phyloP scores from a whole-genome alignment of 768 basidiomycete genomes.

The Rhodosporidiobolus sp. region DNA sequence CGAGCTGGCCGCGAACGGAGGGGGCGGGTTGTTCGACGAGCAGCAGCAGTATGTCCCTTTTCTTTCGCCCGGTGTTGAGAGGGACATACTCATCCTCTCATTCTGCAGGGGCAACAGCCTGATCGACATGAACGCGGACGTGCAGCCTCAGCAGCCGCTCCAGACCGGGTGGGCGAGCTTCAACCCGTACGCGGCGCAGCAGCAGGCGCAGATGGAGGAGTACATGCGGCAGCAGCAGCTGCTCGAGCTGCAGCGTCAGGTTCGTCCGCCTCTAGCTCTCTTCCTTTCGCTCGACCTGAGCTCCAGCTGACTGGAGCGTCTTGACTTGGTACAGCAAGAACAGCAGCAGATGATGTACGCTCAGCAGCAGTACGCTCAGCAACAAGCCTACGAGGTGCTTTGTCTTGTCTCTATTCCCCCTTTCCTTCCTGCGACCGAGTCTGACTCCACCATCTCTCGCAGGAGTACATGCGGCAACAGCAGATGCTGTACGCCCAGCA shows the following conservation, averaged over 20 bases:
- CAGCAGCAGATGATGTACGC: constrained; percentile 37
- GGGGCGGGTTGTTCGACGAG: constrained; percentile 78
- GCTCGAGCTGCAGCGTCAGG: constrained; percentile 81
- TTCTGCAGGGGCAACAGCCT: constrained; percentile 34
- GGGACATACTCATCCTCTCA: constrained; percentile 9
- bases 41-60: constrained; percentile 62
- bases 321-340: constrained; percentile 35
- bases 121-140: constrained; percentile 50
- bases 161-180: constrained; percentile 66
- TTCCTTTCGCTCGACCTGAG: too few relatives aligned
- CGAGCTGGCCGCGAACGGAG: constrained; percentile 70
- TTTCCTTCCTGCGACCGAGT: too few relatives aligned
- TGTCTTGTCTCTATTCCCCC: too few relatives aligned
- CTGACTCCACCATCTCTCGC: too few relatives aligned
- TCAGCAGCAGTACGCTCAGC: constrained; percentile 50
- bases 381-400: constrained; percentile 51
- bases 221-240: constrained; percentile 65
- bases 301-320: not conserved
- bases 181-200: constrained; percentile 65
- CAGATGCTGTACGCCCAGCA: constrained; percentile 37
- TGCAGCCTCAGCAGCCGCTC: constrained; percentile 61
- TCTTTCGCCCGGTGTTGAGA: constrained; percentile 25
- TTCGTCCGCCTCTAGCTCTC: constrained; percentile 40
- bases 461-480: constrained; percentile 46
- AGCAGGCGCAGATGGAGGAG: constrained; percentile 44